Evolutionary conservation across 768 basidiomycete species (phyloP).

Genomic region (Russula sp.): DNA sequence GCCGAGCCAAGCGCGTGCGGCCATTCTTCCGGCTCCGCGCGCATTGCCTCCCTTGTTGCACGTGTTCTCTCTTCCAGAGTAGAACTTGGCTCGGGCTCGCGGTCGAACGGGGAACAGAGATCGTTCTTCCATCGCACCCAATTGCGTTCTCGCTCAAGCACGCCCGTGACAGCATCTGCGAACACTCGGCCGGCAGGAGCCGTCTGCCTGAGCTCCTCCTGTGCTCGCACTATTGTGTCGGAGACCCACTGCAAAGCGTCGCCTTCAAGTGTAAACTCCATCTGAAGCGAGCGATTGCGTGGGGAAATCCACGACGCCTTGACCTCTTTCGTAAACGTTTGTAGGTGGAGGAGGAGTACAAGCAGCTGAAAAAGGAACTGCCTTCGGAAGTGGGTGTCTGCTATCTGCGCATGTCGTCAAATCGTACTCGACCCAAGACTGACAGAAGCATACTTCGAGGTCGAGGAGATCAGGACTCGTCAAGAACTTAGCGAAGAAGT

Average conservation of each 20-base stretch:
- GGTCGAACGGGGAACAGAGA: conserved; percentile 74
- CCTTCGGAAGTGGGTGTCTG: conserved; percentile 89
- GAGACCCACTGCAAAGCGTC: conserved; percentile 73
- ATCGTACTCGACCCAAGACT: not conserved
- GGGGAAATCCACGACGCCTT: conserved; percentile 59
- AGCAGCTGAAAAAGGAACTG: conserved; percentile 86
- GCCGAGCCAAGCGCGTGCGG: conserved; percentile 63
- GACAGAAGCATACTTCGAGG: conserved; percentile 60
- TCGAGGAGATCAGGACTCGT: conserved; percentile 85
- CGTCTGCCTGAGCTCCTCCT: conserved; percentile 63
- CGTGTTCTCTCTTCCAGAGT: conserved; percentile 63
- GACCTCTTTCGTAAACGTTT: conserved; percentile 65
- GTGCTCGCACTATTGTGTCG: conserved; percentile 57
- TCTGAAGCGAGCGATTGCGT: conserved; percentile 76
- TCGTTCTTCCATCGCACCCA: conserved; percentile 92
- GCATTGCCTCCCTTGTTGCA: conserved; percentile 50
- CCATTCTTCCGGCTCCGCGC: conserved; percentile 60
- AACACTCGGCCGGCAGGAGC: conserved; percentile 75
- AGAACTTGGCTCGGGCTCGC: conserved; percentile 54
- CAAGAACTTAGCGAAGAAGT: conserved; percentile 92
- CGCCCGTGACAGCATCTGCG: conserved; percentile 65
- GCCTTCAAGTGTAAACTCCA: conserved; percentile 74
- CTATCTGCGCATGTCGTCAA: conserved; percentile 50
- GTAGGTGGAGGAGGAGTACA: conserved; percentile 72
- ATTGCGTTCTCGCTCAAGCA: conserved; percentile 81